Conservation (phyloP, 495 filamentous ascomycete genomes). For the Evernia prunastri region DNA sequence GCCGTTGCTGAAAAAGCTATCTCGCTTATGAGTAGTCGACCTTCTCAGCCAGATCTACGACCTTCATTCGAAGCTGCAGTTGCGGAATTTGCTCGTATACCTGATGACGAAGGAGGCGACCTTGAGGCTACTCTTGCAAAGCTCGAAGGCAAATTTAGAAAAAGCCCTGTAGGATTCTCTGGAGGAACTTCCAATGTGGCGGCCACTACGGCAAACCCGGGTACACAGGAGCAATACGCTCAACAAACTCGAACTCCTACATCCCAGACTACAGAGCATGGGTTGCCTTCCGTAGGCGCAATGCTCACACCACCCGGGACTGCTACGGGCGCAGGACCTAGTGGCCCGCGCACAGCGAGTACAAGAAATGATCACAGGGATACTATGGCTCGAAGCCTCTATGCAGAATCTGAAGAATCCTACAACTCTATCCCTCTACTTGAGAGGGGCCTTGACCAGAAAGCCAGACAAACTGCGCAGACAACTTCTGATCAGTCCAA, state of each 20-base stretch:
- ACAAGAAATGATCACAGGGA: slow-evolving; percentile 1
- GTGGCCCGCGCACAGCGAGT: slow-evolving; percentile 1
- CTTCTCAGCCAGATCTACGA: slow-evolving; percentile 67
- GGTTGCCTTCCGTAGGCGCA: background rate
- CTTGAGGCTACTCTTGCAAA: slow-evolving; percentile 88
- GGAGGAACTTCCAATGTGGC: background rate
- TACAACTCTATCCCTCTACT: slow-evolving; percentile 73
- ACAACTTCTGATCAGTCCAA: slow-evolving; percentile 17
- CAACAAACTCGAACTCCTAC: background rate
- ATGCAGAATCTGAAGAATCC: slow-evolving; percentile 55
- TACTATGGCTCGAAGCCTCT: slow-evolving; percentile 23
- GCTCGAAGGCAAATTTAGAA: slow-evolving; percentile 81
- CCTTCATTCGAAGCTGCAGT: slow-evolving; percentile 89
- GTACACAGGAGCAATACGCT: background rate
- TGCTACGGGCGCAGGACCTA: background rate
- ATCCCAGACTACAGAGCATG: slow-evolving; percentile 11
- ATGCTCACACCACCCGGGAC: background rate
- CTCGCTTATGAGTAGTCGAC: slow-evolving; percentile 68
- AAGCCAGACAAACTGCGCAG: slow-evolving; percentile 40
- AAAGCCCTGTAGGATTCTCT: slow-evolving; percentile 27
- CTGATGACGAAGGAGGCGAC: slow-evolving; percentile 90
- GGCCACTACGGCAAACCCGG: background rate
- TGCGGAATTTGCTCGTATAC: slow-evolving; percentile 78
- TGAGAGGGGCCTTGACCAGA: slow-evolving; percentile 62
- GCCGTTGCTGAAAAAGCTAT: slow-evolving; percentile 39